phyloP scores from a whole-genome alignment of 768 basidiomycete species.

The Tricholoma flavovirens region DNA sequence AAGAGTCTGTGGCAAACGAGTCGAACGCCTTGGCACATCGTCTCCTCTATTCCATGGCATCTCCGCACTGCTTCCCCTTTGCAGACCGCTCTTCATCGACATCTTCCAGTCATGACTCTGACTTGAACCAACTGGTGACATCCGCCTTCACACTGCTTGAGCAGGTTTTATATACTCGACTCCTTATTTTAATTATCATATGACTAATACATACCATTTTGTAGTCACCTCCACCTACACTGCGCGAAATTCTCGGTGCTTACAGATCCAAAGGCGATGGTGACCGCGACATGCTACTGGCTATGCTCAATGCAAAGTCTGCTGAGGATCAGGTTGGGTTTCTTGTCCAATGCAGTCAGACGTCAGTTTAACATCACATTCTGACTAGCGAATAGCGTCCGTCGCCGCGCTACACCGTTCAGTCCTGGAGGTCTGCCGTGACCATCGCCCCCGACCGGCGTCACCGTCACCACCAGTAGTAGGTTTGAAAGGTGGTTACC shows the following conservation, averaged over 20 bases:
- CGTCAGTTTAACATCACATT: constrained; percentile 1
- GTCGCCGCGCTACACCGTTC: constrained; percentile 64
- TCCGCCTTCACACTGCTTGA: constrained; percentile 36
- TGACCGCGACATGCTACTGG: constrained; percentile 85
- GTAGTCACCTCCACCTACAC: constrained; percentile 71
- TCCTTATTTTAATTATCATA: constrained; percentile 14
- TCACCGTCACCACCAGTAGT: constrained; percentile 15
- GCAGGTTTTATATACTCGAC: constrained; percentile 30
- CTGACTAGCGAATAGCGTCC: constrained; percentile 60
- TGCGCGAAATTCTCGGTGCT: constrained; percentile 82
- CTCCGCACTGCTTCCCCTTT: constrained; percentile 17
- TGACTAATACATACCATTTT: constrained; percentile 10
- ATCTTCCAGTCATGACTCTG: constrained; percentile 19
- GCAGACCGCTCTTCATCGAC: constrained; percentile 21
- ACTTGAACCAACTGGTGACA: constrained; percentile 31
- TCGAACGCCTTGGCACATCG: constrained; percentile 34
- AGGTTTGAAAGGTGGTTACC: constrained; percentile 28
- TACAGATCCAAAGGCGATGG: constrained; percentile 85
- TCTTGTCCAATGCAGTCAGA: not conserved
- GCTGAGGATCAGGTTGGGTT: constrained; percentile 83
- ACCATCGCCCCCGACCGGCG: constrained; percentile 14
- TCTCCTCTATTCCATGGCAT: constrained; percentile 23
- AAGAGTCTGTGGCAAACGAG: constrained; percentile 37
- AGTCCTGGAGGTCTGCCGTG: constrained; percentile 57
- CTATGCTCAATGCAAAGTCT: constrained; percentile 88